Evolutionary conservation across 345 rosid genomes (phyloP).

Genomic region (Citrus sinensis): DVS_A1.0 CM039163.1:1956501-1957000

Average conservation of each 20-base stretch:
- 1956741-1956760: constrained; percentile 76
- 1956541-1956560: constrained; percentile 6
- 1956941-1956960: background rate
- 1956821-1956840: background rate
- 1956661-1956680: constrained; percentile 63
- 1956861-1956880: background rate
- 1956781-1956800: background rate
- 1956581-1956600: constrained; percentile 3
- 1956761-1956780: constrained; percentile 43
- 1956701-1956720: constrained; percentile 48
- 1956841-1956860: background rate
- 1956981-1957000: background rate
- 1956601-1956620: constrained; percentile 73
- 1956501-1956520: constrained; percentile 57
- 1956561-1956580: background rate
- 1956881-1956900: background rate
- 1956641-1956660: constrained; percentile 59
- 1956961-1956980: background rate
- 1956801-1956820: background rate
- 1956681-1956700: constrained; percentile 72
- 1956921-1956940: background rate
- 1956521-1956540: background rate
- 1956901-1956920: background rate
- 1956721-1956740: constrained; percentile 72
- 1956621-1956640: constrained; percentile 85